Conservation (phyloP, 2,329 filamentous ascomycete species). For the Penicillium sp. region DNA sequence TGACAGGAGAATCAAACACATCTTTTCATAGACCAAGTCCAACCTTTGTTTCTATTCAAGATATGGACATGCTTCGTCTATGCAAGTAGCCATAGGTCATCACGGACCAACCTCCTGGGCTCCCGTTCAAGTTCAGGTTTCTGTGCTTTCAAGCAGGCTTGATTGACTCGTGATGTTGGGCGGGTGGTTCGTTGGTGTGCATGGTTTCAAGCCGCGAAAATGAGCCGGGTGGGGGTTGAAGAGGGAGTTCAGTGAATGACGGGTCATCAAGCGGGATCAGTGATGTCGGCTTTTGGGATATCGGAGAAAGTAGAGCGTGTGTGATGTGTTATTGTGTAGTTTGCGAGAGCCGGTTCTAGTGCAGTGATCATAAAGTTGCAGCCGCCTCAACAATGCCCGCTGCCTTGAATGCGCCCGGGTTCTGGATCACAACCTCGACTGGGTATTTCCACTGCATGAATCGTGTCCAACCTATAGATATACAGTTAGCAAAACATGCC, state of each 20-base stretch:
- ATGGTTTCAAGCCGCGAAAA: slow-evolving; percentile 1
- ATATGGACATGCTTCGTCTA: slow-evolving; percentile 6
- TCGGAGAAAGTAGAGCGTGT: neutral
- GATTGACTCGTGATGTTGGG: neutral
- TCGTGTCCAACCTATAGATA: slow-evolving; percentile 73
- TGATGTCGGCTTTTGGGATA: neutral
- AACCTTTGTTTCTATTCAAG: slow-evolving; percentile 7
- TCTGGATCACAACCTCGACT: slow-evolving; percentile 68
- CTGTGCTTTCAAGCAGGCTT: neutral
- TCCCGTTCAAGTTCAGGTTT: too few species aligned
- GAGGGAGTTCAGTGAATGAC: neutral
- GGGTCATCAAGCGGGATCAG: neutral
- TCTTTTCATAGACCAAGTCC: neutral
- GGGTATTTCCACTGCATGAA: slow-evolving; percentile 95
- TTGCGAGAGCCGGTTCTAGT: neutral
- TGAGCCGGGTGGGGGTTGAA: slow-evolving; percentile 3
- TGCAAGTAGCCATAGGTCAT: neutral
- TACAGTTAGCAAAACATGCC: slow-evolving; percentile 8
- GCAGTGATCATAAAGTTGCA: slow-evolving; percentile 38
- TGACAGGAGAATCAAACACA: slow-evolving; percentile 5
- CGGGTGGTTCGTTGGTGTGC: neutral
- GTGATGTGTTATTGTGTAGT: neutral
- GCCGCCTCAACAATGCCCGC: slow-evolving; percentile 62
- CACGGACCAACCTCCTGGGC: neutral
- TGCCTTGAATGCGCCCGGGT: slow-evolving; percentile 64